Conservation (phyloP, 495 filamentous ascomycete species). For the Xylaria acuta region DNA sequence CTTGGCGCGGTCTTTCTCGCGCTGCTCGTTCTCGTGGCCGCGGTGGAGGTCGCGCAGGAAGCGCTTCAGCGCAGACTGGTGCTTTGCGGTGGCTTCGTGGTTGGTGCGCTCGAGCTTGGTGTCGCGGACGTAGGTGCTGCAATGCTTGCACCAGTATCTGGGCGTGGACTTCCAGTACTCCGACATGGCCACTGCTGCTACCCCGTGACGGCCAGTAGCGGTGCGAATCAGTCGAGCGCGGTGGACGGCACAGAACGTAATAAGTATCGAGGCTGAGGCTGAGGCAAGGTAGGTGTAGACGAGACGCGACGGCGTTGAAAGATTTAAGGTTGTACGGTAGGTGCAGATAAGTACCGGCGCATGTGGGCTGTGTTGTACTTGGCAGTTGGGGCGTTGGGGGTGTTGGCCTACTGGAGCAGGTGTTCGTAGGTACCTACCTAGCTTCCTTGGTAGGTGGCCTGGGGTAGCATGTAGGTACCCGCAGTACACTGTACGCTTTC, state of each 20-base stretch:
- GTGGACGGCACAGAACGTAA: background rate
- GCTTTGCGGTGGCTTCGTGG: slow-evolving; percentile 87
- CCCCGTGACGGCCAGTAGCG: background rate
- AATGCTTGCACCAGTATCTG: slow-evolving; percentile 98
- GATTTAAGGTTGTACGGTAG: background rate
- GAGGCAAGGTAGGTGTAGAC: background rate
- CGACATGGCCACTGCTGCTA: slow-evolving; percentile 65
- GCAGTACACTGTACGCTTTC: background rate
- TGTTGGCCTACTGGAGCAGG: background rate
- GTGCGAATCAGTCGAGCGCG: background rate
- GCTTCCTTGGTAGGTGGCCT: no score
- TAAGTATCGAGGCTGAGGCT: background rate
- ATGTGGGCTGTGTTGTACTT: background rate
- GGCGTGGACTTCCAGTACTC: slow-evolving; percentile 99
- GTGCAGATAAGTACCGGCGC: background rate
- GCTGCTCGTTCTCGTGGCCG: slow-evolving; percentile 75
- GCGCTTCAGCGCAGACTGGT: slow-evolving; percentile 88
- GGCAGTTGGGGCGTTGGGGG: background rate
- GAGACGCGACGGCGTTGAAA: background rate
- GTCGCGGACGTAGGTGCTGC: slow-evolving; percentile 88
- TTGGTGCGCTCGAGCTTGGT: slow-evolving; percentile 87
- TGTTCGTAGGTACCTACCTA: no score
- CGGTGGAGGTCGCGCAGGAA: slow-evolving; percentile 88
- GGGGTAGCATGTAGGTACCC: background rate
- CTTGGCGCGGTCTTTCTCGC: slow-evolving; percentile 81